Evolutionary conservation across 306 rosid genomes (phyloP).

Genomic region (Styphnolobium japonicum): DNA sequence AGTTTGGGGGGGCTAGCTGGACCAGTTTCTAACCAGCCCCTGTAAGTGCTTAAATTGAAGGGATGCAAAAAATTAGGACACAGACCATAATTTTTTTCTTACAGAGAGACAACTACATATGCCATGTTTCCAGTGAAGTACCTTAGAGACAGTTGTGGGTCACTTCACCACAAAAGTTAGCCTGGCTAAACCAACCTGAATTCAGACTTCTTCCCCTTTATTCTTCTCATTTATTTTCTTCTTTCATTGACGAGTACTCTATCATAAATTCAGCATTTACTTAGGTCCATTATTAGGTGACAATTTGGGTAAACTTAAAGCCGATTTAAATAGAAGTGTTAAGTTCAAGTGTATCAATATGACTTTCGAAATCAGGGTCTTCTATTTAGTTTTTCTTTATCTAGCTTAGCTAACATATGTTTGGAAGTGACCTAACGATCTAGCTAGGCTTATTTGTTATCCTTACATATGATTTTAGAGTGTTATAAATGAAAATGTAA

Average conservation of each 20-base stretch:
- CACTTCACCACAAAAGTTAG: neutral
- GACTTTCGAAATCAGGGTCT: neutral
- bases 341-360: neutral
- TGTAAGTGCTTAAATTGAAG: neutral
- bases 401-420: neutral
- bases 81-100: neutral
- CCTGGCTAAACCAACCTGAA: constrained; percentile 1
- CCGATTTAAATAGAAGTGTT: neutral
- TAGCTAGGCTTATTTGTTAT: neutral
- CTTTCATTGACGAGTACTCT: neutral
- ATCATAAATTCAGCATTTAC: neutral
- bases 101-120: neutral
- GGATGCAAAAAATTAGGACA: neutral
- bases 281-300: neutral
- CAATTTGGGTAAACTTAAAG: neutral
- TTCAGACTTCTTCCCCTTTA: neutral
- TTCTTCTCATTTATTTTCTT: neutral
- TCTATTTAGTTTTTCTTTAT: neutral
- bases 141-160: neutral
- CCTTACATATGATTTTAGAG: neutral
- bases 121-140: constrained; percentile 3
- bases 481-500: too few relatives aligned
- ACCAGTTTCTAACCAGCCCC: neutral
- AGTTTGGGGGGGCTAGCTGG: neutral
- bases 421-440: neutral